These are phyloP conservation scores for Abrus precatorius DNA, from an alignment of 306 rosid species.

Conservation along the genomic window DNA sequence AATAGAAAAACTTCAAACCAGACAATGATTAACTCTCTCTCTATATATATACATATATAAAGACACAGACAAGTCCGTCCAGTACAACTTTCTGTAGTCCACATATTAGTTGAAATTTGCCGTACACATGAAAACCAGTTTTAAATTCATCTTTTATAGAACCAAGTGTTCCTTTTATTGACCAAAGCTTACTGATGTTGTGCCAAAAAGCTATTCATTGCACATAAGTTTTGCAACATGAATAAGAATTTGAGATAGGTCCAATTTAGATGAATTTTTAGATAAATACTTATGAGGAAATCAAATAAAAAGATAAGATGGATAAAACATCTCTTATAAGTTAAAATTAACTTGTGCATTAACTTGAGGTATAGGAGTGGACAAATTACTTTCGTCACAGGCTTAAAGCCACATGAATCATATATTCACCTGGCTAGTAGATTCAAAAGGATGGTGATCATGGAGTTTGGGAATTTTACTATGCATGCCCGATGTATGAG, in stretches of 20 bases:
- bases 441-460: constrained; percentile 26
- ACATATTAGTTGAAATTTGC: not conserved
- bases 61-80: too few relatives aligned
- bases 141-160: not conserved
- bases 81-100: not conserved
- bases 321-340: too few relatives aligned
- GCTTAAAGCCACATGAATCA: constrained; percentile 16
- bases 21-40: too few relatives aligned
- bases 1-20: too few relatives aligned
- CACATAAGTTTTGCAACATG: not conserved
- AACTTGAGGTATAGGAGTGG: not conserved
- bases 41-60: too few relatives aligned
- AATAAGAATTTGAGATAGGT: not conserved
- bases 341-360: too few relatives aligned
- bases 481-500: not conserved
- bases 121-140: not conserved
- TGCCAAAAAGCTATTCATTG: constrained; percentile 16
- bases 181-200: not conserved
- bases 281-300: too few relatives aligned
- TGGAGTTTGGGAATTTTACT: not conserved
- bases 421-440: not conserved
- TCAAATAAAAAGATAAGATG: too few relatives aligned
- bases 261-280: too few relatives aligned
- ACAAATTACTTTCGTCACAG: not conserved
- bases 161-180: not conserved